Base-by-base conservation (phyloP, 1,139 yeast species). In the Yarrowia galli region DNA sequence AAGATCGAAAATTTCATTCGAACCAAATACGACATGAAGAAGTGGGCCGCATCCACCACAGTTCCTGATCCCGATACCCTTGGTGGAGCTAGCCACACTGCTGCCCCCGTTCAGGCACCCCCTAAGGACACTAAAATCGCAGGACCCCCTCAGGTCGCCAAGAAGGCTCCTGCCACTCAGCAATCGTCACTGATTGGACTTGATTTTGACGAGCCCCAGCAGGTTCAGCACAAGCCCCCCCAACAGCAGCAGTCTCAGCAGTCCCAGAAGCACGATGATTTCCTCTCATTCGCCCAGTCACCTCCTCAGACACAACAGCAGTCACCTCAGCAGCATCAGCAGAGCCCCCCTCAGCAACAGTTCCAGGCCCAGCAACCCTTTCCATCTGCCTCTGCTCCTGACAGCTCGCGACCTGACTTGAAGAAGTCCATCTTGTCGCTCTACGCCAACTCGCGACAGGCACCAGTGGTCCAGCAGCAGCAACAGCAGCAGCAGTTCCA, bases 371-470 rank as follows among this genome's bases (percentile, higher is more conserved):
- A 64, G 48, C 74, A 46, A 36, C 66, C 56, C 18, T 46, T 61
- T 38, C 56, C 66, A 15, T 35, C 66, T 10, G 36, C 69, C 40
- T 63, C 69, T 10, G 25, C 76, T 10, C 56, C 70, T 13, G 66
- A 61, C 45, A 61, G 46, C 46, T 69, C 81, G 22, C 80, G 91
- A 70, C 88, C 89, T n/a, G 98, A 93, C 75, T 83, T 95, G 77
- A 95, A 95, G 76, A 91, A 91, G 79, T 91, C 97, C 0, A 95
- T 95, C 71, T 80, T 95, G 70, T 92, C 98, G 23, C 83, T 95
- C 69, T 95, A 95, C 76, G 89, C 98, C 1, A 84, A 91, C 2
- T 91, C 95, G 35, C 68, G 79, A 13, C 68, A 66, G 65, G 65
- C 69, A 53, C 56, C 63, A 7, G 67, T 67, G 65, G 42, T 28